These are phyloP conservation scores for Annulohypoxylon nitens DNA, from an alignment of 495 filamentous ascomycete species.

Conservation along the genomic window DNA sequence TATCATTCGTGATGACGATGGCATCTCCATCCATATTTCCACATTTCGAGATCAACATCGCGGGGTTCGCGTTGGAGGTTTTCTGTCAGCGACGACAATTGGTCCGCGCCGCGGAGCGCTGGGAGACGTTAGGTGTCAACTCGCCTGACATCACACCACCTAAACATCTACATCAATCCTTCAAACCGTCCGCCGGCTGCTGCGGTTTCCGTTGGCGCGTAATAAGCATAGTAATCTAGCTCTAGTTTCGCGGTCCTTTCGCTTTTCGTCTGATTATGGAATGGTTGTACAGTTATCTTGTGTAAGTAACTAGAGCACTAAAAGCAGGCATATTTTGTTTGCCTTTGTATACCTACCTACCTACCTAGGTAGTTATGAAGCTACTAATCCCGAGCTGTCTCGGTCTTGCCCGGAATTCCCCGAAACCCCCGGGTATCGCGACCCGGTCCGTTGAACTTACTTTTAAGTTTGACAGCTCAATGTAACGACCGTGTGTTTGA, in stretches of 20 bases:
- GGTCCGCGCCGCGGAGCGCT: neutral
- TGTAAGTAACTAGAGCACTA: neutral
- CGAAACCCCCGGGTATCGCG: neutral
- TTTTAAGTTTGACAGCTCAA: neutral
- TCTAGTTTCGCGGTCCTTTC: neutral
- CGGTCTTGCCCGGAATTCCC: neutral
- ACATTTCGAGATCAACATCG: neutral
- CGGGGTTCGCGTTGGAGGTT: neutral
- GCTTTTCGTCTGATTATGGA: neutral
- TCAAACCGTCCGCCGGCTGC: neutral
- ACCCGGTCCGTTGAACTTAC: neutral
- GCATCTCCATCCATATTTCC: neutral
- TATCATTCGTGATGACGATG: neutral
- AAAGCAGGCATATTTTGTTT: neutral
- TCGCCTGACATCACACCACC: conserved; percentile 40
- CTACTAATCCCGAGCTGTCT: neutral
- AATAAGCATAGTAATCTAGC: neutral
- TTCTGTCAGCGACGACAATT: neutral
- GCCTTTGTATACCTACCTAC: neutral
- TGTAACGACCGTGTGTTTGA: neutral
- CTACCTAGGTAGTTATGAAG: neutral
- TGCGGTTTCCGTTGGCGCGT: neutral
- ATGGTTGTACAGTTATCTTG: neutral
- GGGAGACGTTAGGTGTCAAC: neutral
- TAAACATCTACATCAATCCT: neutral